Evolutionary conservation across 2,329 filamentous ascomycete genomes (phyloP), one percentile per base, ranked within the genome.

Genomic region (Fusarium dimerum): DNA sequence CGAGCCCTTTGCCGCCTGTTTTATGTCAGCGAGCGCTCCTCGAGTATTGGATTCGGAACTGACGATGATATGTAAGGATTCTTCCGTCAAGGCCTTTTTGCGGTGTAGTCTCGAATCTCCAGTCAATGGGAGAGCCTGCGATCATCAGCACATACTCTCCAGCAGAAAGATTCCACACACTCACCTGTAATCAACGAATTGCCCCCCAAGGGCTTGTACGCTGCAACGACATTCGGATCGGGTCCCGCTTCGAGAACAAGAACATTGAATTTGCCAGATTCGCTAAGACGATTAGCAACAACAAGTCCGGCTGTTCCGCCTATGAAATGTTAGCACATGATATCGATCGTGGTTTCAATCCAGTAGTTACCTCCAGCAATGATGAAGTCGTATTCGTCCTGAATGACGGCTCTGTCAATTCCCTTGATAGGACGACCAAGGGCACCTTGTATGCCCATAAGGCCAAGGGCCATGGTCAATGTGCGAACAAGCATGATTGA

Each of bases 1-100:
- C 69, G 1, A 71, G 55, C 3, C 60, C 60, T 3, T 60, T 65
- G 1, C 67, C 67, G 0, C 32, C 32, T 36, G 13, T 9, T 36
- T 36, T 36, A 7, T 12, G 13, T 36, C 32, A 36, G 32, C 9
- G 3, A 10, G 32, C 30, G 12, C 30, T 7, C 30, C 6, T 6
- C 30, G 6, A 32, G 30, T 6, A 15, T 11, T 5, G 32, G 11
- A 12, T 3, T 36, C 5, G 3, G 32, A 9, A 36, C 32, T 36
- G 9, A 43, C 46, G 46, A 20, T 48, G 39, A 16, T 48, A 48
- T 4, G 29, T 29, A n/a, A 48, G 46, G 16, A 20, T 48, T 39
- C 39, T 39, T 5, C 40, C 46, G 3, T 40, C 46, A 12, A 48
- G 40, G 7, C 46, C 46, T 42, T 48, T 26, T 17, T 48, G 46